phyloP scores from a whole-genome alignment of 495 filamentous ascomycete species.

The Penicillium lividum region DNA sequence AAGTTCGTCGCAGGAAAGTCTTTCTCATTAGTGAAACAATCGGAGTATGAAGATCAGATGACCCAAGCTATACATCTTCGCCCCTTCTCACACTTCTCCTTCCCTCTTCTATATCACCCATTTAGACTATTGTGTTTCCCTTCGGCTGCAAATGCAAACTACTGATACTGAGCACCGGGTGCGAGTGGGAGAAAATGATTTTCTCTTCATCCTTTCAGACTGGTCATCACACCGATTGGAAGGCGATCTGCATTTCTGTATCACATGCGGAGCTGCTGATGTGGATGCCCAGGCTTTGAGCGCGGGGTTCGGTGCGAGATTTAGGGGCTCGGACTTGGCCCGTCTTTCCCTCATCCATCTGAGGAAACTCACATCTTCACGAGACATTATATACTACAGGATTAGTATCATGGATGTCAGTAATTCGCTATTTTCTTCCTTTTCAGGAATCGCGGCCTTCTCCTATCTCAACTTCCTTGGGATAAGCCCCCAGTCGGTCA shows the following conservation, averaged over 20 bases:
- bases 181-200: too few relatives aligned
- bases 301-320: constrained; percentile 1
- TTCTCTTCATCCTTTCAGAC: too few relatives aligned
- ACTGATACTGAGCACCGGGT: too few relatives aligned
- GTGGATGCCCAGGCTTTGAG: background rate
- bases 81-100: too few relatives aligned
- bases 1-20: too few relatives aligned
- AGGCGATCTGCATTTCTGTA: background rate
- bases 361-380: background rate
- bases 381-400: background rate
- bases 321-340: background rate
- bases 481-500: constrained; percentile 4
- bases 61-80: too few relatives aligned
- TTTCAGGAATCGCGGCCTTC: constrained; percentile 7
- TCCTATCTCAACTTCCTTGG: constrained; percentile 10
- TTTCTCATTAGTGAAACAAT: too few relatives aligned
- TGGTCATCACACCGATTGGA: too few relatives aligned
- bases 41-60: too few relatives aligned
- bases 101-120: too few relatives aligned
- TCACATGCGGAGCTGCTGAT: background rate
- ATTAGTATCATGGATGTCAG: constrained; percentile 7
- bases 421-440: constrained; percentile 6
- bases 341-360: background rate
- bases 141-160: too few relatives aligned
- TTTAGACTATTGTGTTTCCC: too few relatives aligned